Evolutionary conservation across 2,329 filamentous ascomycete genomes (phyloP).

Genomic region (Fusarium tricinctum): DNA sequence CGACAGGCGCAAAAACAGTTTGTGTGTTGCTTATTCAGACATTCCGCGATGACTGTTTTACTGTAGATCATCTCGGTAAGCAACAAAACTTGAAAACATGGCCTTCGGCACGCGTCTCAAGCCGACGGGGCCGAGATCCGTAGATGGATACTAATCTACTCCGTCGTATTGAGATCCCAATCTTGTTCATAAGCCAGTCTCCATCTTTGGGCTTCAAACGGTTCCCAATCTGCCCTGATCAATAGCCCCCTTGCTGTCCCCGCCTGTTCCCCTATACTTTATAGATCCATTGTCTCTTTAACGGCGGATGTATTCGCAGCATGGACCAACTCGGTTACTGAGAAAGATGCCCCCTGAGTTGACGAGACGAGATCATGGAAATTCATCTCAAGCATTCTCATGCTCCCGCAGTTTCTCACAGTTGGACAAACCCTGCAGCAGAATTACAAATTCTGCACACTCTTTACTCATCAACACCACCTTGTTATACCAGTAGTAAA

Average conservation of each 20-base stretch:
- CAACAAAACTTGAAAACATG: conserved; percentile 4
- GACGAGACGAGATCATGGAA: background rate
- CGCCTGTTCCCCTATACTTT: conserved; percentile 13
- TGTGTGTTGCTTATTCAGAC: conserved; percentile 15
- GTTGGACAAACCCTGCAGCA: background rate
- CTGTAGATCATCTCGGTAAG: conserved; percentile 24
- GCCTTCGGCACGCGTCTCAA: conserved; percentile 24
- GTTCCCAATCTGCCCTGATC: conserved; percentile 22
- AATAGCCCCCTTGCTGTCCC: conserved; percentile 10
- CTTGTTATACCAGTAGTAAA: background rate
- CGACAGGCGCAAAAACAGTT: background rate
- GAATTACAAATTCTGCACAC: background rate
- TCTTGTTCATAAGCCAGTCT: conserved; percentile 6
- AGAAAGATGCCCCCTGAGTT: conserved; percentile 19
- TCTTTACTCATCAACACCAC: conserved; percentile 9
- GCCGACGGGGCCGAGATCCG: conserved; percentile 38
- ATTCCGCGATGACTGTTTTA: conserved; percentile 13
- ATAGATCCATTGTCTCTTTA: conserved; percentile 25
- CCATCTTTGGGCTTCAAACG: conserved; percentile 45
- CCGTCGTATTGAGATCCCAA: conserved; percentile 7
- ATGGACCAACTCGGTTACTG: conserved; percentile 23
- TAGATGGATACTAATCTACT: conserved; percentile 5
- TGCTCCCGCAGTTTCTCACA: background rate
- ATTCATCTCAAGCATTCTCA: background rate
- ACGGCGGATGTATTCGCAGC: conserved; percentile 4